These are phyloP conservation scores for Claviceps humidiphila DNA, from an alignment of 2,329 filamentous ascomycete species.

Conservation along the genomic window DNA sequence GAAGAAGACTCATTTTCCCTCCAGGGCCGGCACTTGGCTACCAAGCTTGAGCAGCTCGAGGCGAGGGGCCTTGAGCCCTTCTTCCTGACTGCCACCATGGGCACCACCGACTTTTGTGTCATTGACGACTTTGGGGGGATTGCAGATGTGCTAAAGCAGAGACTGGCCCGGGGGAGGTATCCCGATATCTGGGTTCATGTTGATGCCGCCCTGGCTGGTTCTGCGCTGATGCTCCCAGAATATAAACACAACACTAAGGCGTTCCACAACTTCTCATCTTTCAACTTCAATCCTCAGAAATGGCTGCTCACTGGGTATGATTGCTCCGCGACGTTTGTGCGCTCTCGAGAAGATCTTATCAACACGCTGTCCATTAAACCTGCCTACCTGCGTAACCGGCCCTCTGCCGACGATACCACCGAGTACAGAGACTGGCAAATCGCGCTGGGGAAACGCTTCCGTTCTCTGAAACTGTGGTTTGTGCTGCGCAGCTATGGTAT, in stretches of 20 bases:
- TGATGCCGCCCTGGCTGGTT: conserved; percentile 85
- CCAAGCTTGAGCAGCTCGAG: conserved; percentile 50
- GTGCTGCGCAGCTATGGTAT: conserved; percentile 75
- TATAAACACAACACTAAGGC: conserved; percentile 54
- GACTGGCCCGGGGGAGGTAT: conserved; percentile 15
- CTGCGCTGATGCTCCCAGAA: conserved; percentile 70
- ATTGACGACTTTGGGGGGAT: conserved; percentile 70
- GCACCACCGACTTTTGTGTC: conserved; percentile 79
- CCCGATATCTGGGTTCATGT: conserved; percentile 77
- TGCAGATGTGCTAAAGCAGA: conserved; percentile 27
- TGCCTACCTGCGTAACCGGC: conserved; percentile 68
- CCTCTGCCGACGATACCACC: conserved; percentile 72
- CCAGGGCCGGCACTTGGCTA: conserved; percentile 48
- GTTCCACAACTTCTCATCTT: conserved; percentile 64
- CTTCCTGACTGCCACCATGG: conserved; percentile 71
- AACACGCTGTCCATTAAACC: conserved; percentile 67
- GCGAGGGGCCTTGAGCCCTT: conserved; percentile 67
- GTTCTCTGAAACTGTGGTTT: conserved; percentile 89
- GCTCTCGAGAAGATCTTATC: conserved; percentile 62
- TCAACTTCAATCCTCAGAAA: conserved; percentile 95
- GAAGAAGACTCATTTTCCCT: conserved; percentile 55
- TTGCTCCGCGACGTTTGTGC: conserved; percentile 66
- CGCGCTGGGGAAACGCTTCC: conserved; percentile 77
- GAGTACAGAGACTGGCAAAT: conserved; percentile 98
- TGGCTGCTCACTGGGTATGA: conserved; percentile 95